A percentile compares a stretch with the other conserved stretches of the same genome.
Conservation (phyloP, 768 basidiomycete genomes). For the Amanita phalloides region DNA sequence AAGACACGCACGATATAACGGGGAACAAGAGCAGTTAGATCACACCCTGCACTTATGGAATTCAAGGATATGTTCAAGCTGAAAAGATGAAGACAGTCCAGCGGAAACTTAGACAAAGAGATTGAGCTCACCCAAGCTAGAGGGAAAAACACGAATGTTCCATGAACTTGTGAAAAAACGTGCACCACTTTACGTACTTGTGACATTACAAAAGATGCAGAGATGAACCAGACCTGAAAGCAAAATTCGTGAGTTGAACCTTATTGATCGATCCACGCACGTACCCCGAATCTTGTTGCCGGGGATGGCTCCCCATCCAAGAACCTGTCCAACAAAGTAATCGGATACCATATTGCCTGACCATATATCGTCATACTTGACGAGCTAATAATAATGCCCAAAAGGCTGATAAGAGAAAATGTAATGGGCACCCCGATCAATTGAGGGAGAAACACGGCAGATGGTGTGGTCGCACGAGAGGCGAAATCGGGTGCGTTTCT, state of each 20-base stretch:
- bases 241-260: neutral
- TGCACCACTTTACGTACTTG: slow-evolving; percentile 28
- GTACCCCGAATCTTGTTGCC: slow-evolving; percentile 58
- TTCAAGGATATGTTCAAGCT: slow-evolving; percentile 82
- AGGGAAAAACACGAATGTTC: neutral
- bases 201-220: slow-evolving; percentile 69
- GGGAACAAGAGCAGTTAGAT: slow-evolving; percentile 69
- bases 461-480: slow-evolving; percentile 44
- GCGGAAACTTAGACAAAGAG: neutral
- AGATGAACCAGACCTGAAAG: slow-evolving; percentile 66
- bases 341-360: slow-evolving; percentile 69
- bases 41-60: slow-evolving; percentile 75
- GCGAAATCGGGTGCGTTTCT: slow-evolving; percentile 72
- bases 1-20: slow-evolving; percentile 49
- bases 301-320: slow-evolving; percentile 50
- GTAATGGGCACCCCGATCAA: slow-evolving; percentile 60
- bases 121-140: slow-evolving; percentile 5
- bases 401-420: slow-evolving; percentile 66
- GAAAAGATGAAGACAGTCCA: neutral
- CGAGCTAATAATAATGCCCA: slow-evolving; percentile 76
- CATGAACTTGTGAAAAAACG: neutral
- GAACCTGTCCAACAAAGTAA: slow-evolving; percentile 61
- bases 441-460: slow-evolving; percentile 55
- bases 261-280: slow-evolving; percentile 3
- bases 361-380: slow-evolving; percentile 69